Conservation (phyloP, 176 grass and related monocot species). For the Dendrocalamus sinicus region DNA sequence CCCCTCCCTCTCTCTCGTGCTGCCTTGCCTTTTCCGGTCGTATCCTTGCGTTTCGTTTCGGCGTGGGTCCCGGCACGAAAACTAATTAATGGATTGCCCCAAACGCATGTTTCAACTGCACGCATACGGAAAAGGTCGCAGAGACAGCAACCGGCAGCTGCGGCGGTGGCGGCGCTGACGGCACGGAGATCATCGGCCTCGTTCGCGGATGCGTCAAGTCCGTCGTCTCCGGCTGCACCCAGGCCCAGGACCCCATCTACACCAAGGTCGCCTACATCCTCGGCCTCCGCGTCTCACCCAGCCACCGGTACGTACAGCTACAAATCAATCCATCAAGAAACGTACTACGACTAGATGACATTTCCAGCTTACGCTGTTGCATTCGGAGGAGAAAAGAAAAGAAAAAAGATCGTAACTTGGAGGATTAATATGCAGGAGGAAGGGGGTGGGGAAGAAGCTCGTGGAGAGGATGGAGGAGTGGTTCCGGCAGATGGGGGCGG, state of each 20-base stretch:
- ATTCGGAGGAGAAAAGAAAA: neutral
- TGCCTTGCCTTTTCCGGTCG: neutral
- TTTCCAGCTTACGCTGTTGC: neutral
- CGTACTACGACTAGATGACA: neutral
- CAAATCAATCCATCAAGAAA: neutral
- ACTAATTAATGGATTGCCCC: constrained; percentile 21
- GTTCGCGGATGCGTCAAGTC: constrained; percentile 88
- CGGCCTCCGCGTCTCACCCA: constrained; percentile 84
- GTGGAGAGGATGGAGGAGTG: constrained; percentile 75
- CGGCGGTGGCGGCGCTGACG: constrained; percentile 24
- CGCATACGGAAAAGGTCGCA: constrained; percentile 53
- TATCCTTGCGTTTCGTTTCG: neutral
- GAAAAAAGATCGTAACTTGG: neutral
- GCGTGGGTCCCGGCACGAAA: constrained; percentile 39
- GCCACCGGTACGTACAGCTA: constrained; percentile 55
- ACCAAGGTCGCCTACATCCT: constrained; percentile 81
- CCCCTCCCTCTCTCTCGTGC: neutral
- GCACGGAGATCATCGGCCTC: constrained; percentile 70
- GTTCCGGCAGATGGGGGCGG: constrained; percentile 66
- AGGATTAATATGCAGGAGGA: constrained; percentile 49
- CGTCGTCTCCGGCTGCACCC: constrained; percentile 56
- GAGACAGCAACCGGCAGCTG: constrained; percentile 42
- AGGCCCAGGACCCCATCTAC: constrained; percentile 47
- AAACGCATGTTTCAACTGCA: constrained; percentile 54
- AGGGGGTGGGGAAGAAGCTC: constrained; percentile 64